Percentiles rank a stretch among this genome's conserved stretches.
These are phyloP conservation scores for Ogataea angusta DNA, from an alignment of 805 yeast species.

Conservation along the genomic window DNA sequence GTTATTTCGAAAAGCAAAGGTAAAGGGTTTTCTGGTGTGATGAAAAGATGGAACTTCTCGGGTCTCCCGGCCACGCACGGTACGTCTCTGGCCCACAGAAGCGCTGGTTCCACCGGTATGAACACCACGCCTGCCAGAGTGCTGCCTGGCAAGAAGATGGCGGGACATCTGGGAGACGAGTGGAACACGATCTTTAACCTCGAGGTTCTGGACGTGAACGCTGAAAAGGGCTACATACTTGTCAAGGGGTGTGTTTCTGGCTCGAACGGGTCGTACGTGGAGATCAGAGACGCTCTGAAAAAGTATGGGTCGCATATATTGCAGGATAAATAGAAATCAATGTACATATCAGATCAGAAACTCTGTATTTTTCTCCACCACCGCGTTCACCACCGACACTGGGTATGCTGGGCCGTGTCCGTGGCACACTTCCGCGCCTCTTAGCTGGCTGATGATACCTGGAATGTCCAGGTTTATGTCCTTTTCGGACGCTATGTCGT, in stretches of 20 bases:
- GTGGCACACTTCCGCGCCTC: slow-evolving; percentile 73
- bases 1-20: slow-evolving; percentile 79
- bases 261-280: slow-evolving; percentile 70
- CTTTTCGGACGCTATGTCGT: slow-evolving; percentile 44
- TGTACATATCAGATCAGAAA: slow-evolving; percentile 2
- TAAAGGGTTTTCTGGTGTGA: slow-evolving; percentile 97
- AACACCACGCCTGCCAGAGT: slow-evolving; percentile 95
- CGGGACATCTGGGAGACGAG: slow-evolving; percentile 91
- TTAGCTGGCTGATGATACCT: slow-evolving; percentile 54
- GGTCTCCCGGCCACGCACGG: slow-evolving; percentile 96
- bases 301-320: slow-evolving; percentile 29
- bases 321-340: slow-evolving; percentile 2
- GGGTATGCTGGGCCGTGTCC: slow-evolving; percentile 75
- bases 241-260: slow-evolving; percentile 93
- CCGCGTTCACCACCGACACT: slow-evolving; percentile 39
- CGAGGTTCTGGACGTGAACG: slow-evolving; percentile 74
- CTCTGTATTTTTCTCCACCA: slow-evolving; percentile 22
- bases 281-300: slow-evolving; percentile 75
- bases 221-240: slow-evolving; percentile 73
- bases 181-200: slow-evolving; percentile 72
- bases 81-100: slow-evolving; percentile 88
- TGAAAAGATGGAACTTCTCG: slow-evolving; percentile 87
- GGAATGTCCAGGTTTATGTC: slow-evolving; percentile 52
- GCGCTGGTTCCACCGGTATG: slow-evolving; percentile 96
- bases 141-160: slow-evolving; percentile 96